A percentile compares a stretch with the other conserved stretches of the same genome.
These are phyloP conservation scores for Piper betle DNA, from an alignment of 164 flowering plant species.

Conservation along the genomic window DNA sequence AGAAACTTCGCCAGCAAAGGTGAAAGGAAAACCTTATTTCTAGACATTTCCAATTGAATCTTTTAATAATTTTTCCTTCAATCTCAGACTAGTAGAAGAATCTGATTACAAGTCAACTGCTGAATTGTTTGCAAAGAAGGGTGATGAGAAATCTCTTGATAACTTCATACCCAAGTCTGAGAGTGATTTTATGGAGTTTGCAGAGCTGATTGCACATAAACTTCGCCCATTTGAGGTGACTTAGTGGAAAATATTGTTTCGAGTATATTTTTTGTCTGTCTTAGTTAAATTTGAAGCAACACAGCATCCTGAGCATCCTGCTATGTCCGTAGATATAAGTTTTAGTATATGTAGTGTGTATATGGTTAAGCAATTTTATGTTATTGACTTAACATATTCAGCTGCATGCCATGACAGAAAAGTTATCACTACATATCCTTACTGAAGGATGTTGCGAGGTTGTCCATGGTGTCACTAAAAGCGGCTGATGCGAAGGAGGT, in stretches of 20 bases:
- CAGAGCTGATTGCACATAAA: slow-evolving; percentile 69
- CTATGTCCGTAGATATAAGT: too few species aligned
- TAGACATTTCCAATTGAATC: too few species aligned
- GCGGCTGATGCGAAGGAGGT: slow-evolving; percentile 94
- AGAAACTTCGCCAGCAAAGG: slow-evolving; percentile 94
- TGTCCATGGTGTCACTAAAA: slow-evolving; percentile 59
- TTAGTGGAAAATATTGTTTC: too few species aligned
- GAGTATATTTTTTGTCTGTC: too few species aligned
- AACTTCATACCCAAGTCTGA: slow-evolving; percentile 88
- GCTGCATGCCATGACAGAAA: slow-evolving; percentile 41
- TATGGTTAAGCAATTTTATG: too few species aligned
- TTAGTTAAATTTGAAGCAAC: too few species aligned
- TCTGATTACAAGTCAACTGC: slow-evolving; percentile 72
- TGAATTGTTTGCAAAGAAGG: slow-evolving; percentile 59
- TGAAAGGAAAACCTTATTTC: slow-evolving; percentile 7
- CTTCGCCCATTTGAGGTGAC: slow-evolving; percentile 74
- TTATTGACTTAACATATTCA: too few species aligned
- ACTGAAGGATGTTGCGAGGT: slow-evolving; percentile 79
- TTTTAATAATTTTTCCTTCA: not conserved
- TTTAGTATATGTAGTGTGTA: too few species aligned
- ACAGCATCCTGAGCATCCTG: too few species aligned
- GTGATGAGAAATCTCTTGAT: slow-evolving; percentile 67
- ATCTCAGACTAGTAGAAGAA: slow-evolving; percentile 81
- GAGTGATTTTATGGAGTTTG: slow-evolving; percentile 78
- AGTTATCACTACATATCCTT: slow-evolving; percentile 78